A percentile compares a stretch with the other conserved stretches of the same genome.
Evolutionary conservation across 768 basidiomycete genomes (phyloP).

Genomic region (Leucocoprinus leucothites): DNA sequence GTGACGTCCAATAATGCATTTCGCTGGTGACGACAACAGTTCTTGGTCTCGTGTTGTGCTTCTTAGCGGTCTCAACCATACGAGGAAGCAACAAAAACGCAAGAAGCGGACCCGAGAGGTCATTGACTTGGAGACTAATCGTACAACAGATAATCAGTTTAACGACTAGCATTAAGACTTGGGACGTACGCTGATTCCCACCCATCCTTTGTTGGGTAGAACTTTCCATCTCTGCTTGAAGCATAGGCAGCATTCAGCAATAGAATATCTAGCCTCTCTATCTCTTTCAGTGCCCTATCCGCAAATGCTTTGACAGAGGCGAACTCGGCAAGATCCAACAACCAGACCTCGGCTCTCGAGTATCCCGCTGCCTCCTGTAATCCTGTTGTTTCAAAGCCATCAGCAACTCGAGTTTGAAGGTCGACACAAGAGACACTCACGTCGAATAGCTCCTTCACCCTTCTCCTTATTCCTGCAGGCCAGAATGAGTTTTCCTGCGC

Average conservation of each 20-base stretch:
- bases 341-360: constrained; percentile 32
- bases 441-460: constrained; percentile 29
- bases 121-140: constrained; percentile 44
- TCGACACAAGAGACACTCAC: constrained; percentile 22
- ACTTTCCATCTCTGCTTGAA: constrained; percentile 8
- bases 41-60: constrained; percentile 24
- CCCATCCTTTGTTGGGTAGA: constrained; percentile 32
- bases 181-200: constrained; percentile 40
- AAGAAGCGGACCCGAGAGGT: constrained; percentile 35
- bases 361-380: constrained; percentile 28
- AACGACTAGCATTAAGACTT: constrained; percentile 3
- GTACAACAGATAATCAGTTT: neutral
- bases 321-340: constrained; percentile 35
- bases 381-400: constrained; percentile 12
- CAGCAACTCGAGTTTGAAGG: neutral
- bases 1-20: constrained; percentile 27
- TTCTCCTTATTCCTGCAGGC: constrained; percentile 32
- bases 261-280: constrained; percentile 37
- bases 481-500: constrained; percentile 33
- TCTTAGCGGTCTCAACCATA: constrained; percentile 31
- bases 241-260: constrained; percentile 40
- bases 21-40: constrained; percentile 39
- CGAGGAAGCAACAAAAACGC: constrained; percentile 37
- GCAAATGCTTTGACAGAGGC: constrained; percentile 33
- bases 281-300: constrained; percentile 28